Evolutionary conservation across 805 yeast species (phyloP).

Genomic region (Hanseniaspora vineae): DNA sequence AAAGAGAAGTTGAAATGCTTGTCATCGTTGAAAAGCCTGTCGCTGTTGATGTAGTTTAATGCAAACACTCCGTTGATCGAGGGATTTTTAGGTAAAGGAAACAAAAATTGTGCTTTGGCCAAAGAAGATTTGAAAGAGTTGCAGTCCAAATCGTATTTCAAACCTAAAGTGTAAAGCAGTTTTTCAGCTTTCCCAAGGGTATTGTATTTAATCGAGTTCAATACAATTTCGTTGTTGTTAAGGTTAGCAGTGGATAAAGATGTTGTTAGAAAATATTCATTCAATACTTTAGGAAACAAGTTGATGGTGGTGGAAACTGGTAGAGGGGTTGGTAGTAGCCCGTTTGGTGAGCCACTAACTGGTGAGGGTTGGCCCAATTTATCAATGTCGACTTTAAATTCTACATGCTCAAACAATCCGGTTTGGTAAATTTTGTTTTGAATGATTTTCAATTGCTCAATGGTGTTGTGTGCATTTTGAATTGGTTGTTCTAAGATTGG

Average conservation of each 20-base stretch:
- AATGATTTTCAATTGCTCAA: constrained; percentile 24
- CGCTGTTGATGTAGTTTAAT: constrained; percentile 33
- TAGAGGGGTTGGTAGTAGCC: constrained; percentile 24
- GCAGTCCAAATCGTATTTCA: constrained; percentile 34
- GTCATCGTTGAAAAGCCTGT: constrained; percentile 26
- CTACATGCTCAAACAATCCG: constrained; percentile 31
- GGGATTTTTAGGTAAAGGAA: constrained; percentile 32
- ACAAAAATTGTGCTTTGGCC: constrained; percentile 27
- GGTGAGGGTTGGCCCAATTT: neutral
- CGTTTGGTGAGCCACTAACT: too few species aligned
- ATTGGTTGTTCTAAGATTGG: constrained; percentile 34
- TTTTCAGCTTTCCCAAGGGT: constrained; percentile 47
- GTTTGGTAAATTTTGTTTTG: constrained; percentile 29
- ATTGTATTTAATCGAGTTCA: constrained; percentile 30
- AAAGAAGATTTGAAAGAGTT: constrained; percentile 36
- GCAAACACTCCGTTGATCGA: constrained; percentile 31
- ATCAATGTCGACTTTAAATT: constrained; percentile 31
- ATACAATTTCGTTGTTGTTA: constrained; percentile 16
- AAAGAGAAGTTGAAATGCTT: constrained; percentile 36
- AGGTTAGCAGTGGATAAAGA: constrained; percentile 25
- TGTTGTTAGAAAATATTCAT: constrained; percentile 19
- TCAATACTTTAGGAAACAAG: constrained; percentile 24
- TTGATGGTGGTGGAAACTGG: constrained; percentile 34
- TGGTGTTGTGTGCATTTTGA: constrained; percentile 25
- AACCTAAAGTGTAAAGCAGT: constrained; percentile 32